phyloP scores from a whole-genome alignment of 345 rosid species.

The Sonneratia alba region DNA sequence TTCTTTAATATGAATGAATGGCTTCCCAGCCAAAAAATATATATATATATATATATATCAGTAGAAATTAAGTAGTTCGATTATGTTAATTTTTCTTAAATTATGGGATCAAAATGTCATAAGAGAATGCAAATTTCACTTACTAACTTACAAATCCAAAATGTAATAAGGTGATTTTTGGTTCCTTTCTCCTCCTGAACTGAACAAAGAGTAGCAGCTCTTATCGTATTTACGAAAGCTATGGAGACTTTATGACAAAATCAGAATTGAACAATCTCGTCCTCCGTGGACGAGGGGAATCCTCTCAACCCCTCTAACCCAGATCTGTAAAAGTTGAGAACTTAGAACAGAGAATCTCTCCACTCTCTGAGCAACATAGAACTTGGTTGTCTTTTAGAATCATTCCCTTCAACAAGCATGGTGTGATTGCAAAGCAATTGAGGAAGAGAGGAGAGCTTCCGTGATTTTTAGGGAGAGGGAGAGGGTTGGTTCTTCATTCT shows the following conservation, averaged over 20 bases:
- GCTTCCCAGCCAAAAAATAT: no score
- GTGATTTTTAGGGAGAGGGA: neutral
- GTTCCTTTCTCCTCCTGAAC: no score
- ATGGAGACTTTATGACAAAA: no score
- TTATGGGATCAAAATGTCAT: no score
- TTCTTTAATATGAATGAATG: no score
- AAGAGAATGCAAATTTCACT: no score
- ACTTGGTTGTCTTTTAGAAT: neutral
- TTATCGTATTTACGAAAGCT: neutral
- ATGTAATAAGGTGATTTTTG: neutral
- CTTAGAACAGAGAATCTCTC: neutral
- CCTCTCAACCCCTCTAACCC: neutral
- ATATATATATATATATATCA: no score
- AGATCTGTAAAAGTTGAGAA: neutral
- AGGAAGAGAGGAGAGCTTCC: neutral
- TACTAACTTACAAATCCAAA: no score
- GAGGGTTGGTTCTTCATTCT: neutral
- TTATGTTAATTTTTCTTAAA: no score
- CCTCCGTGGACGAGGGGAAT: neutral
- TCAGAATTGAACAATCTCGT: no score
- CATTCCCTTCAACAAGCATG: neutral
- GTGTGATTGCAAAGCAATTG: neutral
- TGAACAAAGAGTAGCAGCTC: neutral
- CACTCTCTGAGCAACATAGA: neutral
- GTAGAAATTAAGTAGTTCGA: no score